These are phyloP conservation scores for Zoysia pacifica DNA, from an alignment of 176 grass and related monocot genomes.

Conservation along the genomic window DNA sequence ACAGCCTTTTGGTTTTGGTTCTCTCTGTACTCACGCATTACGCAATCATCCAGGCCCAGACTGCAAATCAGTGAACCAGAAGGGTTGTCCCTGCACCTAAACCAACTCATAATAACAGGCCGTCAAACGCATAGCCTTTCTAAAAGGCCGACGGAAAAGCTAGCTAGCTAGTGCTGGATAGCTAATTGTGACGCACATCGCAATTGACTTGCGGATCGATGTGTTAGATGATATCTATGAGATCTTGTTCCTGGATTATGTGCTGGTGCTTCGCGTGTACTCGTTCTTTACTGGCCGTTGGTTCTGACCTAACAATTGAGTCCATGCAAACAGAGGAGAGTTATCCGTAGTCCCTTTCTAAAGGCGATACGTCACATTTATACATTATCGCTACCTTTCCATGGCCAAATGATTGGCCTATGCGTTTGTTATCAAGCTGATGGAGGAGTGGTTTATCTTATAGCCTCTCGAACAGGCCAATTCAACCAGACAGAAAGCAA, in stretches of 20 bases:
- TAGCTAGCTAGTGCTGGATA: constrained; percentile 9
- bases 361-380: constrained; percentile 37
- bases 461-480: constrained; percentile 35
- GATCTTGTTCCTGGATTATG: constrained; percentile 42
- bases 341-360: constrained; percentile 46
- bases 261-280: constrained; percentile 26
- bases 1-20: not conserved
- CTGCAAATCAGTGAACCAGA: constrained; percentile 25
- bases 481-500: constrained; percentile 56
- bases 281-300: constrained; percentile 41
- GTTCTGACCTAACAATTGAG: constrained; percentile 55
- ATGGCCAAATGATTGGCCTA: constrained; percentile 59
- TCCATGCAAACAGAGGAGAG: constrained; percentile 41
- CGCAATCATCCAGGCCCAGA: constrained; percentile 28
- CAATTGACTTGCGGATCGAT: constrained; percentile 42
- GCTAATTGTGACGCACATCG: constrained; percentile 39
- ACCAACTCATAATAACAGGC: constrained; percentile 38
- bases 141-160: constrained; percentile 21
- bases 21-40: constrained; percentile 33
- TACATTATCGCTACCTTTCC: constrained; percentile 46
- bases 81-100: constrained; percentile 34
- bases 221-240: constrained; percentile 22
- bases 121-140: constrained; percentile 52
- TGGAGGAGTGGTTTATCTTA: constrained; percentile 37
- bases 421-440: constrained; percentile 33